Percentiles rank a stretch among this genome's conserved stretches.
Evolutionary conservation across 2,329 filamentous ascomycete genomes (phyloP).

Genomic region (Alternaria conjuncta): DNA sequence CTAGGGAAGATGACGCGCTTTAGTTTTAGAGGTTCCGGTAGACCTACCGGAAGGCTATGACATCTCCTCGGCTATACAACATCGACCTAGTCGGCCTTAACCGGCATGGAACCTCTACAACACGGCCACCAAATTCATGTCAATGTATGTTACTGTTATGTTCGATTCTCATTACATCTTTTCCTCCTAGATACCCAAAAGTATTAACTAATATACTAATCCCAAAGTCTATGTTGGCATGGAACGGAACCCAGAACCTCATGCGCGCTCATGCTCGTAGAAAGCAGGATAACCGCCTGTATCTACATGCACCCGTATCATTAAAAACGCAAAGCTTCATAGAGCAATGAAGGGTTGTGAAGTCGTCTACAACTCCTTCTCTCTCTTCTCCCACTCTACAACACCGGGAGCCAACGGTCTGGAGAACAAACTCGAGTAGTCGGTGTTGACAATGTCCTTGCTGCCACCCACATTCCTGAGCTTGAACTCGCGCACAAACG

Average conservation of each 20-base stretch:
- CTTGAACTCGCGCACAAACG: conserved; percentile 79
- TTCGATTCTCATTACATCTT: background rate
- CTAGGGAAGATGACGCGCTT: background rate
- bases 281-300: background rate
- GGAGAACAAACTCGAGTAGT: conserved; percentile 63
- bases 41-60: background rate
- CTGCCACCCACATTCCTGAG: conserved; percentile 77
- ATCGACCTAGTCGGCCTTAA: background rate
- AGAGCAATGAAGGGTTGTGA: background rate
- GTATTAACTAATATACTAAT: background rate
- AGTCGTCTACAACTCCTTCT: conserved; percentile 34
- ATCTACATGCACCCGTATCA: conserved; percentile 21
- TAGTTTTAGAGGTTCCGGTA: background rate
- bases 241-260: background rate
- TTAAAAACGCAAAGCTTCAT: background rate
- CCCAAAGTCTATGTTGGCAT: background rate
- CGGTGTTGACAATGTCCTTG: conserved; percentile 70
- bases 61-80: conserved; percentile 1
- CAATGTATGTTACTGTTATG: background rate
- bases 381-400: conserved; percentile 76
- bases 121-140: background rate
- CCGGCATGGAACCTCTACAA: background rate
- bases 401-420: conserved; percentile 56
- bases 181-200: background rate
- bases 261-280: background rate